Evolutionary conservation across 805 yeast species (phyloP).

Genomic region (Yarrowia yakushimensis): DNA sequence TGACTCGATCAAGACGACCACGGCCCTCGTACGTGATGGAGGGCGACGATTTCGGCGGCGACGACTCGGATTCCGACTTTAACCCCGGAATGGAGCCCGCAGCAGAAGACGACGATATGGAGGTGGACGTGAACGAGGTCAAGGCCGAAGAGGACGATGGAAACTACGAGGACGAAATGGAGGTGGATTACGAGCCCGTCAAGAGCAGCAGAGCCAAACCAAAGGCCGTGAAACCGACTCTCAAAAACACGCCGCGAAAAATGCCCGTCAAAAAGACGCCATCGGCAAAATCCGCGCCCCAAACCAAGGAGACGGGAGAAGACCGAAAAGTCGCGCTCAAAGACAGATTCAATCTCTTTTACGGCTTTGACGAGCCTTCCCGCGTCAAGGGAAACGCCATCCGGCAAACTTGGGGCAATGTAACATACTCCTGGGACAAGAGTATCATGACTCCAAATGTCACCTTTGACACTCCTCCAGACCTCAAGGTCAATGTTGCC

Average conservation of each 20-base stretch:
- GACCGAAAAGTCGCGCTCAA: constrained; percentile 34
- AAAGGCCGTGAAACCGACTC: neutral
- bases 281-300: neutral
- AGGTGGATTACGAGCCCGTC: neutral
- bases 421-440: constrained; percentile 45
- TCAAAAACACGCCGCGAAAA: constrained; percentile 4
- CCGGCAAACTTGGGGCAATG: constrained; percentile 50
- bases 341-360: constrained; percentile 45
- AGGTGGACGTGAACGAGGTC: constrained; percentile 11
- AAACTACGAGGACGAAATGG: constrained; percentile 13
- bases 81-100: constrained; percentile 2
- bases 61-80: constrained; percentile 21
- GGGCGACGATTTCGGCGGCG: neutral
- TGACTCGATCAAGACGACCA: constrained; percentile 1
- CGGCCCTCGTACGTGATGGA: constrained; percentile 21
- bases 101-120: constrained; percentile 13
- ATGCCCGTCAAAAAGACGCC: constrained; percentile 1
- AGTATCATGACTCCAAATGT: constrained; percentile 30
- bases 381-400: constrained; percentile 44
- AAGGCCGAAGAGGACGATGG: constrained; percentile 23
- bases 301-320: neutral
- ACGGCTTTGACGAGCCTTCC: constrained; percentile 49
- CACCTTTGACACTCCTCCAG: constrained; percentile 1
- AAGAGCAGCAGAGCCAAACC: neutral
- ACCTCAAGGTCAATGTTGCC: neutral